Percentiles rank a stretch among this genome's conserved stretches.
phyloP scores from a whole-genome alignment of 148 eudicot species.

The Oxyria digyna region DNA sequence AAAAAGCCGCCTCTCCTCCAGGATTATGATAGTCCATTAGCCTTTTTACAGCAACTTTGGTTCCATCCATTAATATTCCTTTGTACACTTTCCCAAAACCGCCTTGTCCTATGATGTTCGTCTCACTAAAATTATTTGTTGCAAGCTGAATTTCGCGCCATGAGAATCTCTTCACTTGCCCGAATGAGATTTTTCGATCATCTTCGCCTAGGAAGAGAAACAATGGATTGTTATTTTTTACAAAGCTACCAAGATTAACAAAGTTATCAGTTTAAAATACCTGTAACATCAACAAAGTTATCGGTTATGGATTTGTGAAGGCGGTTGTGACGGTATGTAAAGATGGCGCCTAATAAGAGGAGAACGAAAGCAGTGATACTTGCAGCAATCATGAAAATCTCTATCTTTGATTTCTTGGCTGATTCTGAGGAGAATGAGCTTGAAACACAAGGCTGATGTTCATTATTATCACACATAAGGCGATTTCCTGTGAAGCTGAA shows the following conservation, averaged over 20 bases:
- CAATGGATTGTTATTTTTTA: too few relatives aligned
- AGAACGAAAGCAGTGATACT: conserved; percentile 55
- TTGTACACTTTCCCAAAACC: conserved; percentile 93
- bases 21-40: conserved; percentile 68
- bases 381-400: conserved; percentile 37
- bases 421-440: conserved; percentile 42
- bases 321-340: conserved; percentile 31
- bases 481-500: conserved; percentile 78
- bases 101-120: conserved; percentile 83
- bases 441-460: conserved; percentile 60
- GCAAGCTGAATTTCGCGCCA: conserved; percentile 86
- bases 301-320: conserved; percentile 31
- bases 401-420: conserved; percentile 42
- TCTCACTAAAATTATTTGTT: conserved; percentile 66
- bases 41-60: conserved; percentile 78
- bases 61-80: conserved; percentile 51
- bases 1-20: conserved; percentile 88
- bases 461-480: conserved; percentile 56
- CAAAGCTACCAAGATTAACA: too few relatives aligned
- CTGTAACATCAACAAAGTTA: conserved; percentile 65
- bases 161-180: conserved; percentile 79
- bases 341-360: conserved; percentile 47
- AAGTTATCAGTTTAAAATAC: conserved; percentile 18
- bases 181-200: conserved; percentile 54
- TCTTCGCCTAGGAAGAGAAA: conserved; percentile 60